A percentile compares a stretch with the other conserved stretches of the same genome.
Evolutionary conservation across 202 grass and related monocot genomes (phyloP).

Genomic region (Eragrostis tef): DNA sequence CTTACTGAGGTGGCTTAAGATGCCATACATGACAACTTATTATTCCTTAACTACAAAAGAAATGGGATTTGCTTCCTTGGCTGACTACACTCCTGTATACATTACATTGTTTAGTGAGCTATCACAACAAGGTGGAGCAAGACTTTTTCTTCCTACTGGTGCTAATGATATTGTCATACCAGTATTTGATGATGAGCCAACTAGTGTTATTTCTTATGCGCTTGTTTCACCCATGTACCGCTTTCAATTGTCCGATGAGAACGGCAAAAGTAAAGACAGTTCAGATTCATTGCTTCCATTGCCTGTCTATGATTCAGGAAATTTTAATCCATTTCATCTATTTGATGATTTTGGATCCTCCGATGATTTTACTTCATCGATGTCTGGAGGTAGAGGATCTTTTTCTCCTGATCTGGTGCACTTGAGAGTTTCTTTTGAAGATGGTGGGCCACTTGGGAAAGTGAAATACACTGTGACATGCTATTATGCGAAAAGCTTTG

Average conservation of each 20-base stretch:
- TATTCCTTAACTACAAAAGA: conserved; percentile 73
- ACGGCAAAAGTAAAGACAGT: conserved; percentile 58
- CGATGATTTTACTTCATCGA: conserved; percentile 63
- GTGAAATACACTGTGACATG: conserved; percentile 80
- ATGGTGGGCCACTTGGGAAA: conserved; percentile 77
- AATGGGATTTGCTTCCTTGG: conserved; percentile 57
- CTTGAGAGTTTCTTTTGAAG: conserved; percentile 76
- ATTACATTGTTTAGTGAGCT: conserved; percentile 74
- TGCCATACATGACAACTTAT: conserved; percentile 69
- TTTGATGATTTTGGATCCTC: conserved; percentile 74
- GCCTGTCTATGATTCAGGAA: conserved; percentile 69
- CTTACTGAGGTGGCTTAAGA: conserved; percentile 66
- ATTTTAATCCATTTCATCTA: conserved; percentile 72
- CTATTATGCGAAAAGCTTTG: conserved; percentile 94
- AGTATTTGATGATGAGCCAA: conserved; percentile 97
- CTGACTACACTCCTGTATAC: conserved; percentile 71
- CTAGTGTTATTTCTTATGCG: conserved; percentile 86
- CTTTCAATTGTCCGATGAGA: conserved; percentile 67
- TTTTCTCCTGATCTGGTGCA: conserved; percentile 65
- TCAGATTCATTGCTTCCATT: conserved; percentile 64
- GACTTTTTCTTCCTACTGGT: conserved; percentile 77
- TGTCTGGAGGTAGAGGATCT: conserved; percentile 58
- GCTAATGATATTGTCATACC: conserved; percentile 78
- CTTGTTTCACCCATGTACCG: conserved; percentile 82
- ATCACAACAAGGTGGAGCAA: conserved; percentile 63